Evolutionary conservation across 805 yeast genomes (phyloP), one percentile per base, ranked within the genome.

Genomic region (Debaryomyces hansenii): DNA sequence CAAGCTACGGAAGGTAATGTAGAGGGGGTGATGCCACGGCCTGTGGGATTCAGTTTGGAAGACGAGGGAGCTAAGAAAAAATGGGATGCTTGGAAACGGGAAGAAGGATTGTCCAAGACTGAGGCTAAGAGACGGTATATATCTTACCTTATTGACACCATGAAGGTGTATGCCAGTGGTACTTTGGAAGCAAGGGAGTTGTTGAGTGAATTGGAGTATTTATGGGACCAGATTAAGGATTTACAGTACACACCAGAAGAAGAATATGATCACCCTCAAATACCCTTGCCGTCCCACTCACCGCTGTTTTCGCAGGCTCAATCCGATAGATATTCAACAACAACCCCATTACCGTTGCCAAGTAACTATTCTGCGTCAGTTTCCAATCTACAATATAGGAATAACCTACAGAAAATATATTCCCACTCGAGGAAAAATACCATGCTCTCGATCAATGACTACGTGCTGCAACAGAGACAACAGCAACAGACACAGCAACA

Each of bases 1-100:
- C 96, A 89, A 60, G 91, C 96, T 1, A 89, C 95, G 4, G 92
- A 87, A 64, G 96, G 96, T 6, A 82, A 89, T 61, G 90, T 87
- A 7, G 78, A 77, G 40, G 84, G 84, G 2, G 72, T 85, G 36
- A 77, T 86, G 81, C 76, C 78, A 2, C 68, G 90, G 40, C 92
- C 92, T 0, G 63, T 65, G 1, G 91, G 90, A 4, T 64, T 62
- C 36, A 64, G 78, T 1, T 70, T 79, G 7, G 89, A 83, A 52
- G 88, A 82, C 56, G 84, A 78, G 52, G 84, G 83, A 3, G 85
- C 85, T 8, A 79, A 79, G 58, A 77, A 82, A 54, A 88, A 89
- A 61, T 87, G 90, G 85, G 91, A 86, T 55, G 90, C 96, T 0
- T 89, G 96, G 96, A 82, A 84, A 52, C 63, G 77, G 20, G 87